Percentiles rank a stretch among this genome's conserved stretches.
Conservation (phyloP, 2,329 filamentous ascomycete genomes). For the Aspergillus brunneoviolaceus region DNA sequence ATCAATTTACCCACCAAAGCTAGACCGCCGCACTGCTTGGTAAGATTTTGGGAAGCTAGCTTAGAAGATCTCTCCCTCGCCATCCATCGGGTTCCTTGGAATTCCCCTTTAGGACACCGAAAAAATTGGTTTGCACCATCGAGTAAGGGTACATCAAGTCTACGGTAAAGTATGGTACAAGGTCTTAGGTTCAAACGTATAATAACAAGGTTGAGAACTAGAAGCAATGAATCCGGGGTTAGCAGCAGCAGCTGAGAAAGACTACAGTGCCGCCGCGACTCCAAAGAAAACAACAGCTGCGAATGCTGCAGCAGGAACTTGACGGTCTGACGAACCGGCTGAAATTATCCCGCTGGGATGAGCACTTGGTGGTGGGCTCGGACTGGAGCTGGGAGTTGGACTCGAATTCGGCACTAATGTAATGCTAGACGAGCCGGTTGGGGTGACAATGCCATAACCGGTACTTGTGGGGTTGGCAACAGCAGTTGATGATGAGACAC, state of each 20-base stretch:
- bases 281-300: slow-evolving; percentile 44
- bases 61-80: neutral
- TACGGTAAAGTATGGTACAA: neutral
- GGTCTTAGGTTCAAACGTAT: neutral
- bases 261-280: slow-evolving; percentile 39
- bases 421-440: slow-evolving; percentile 23
- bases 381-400: slow-evolving; percentile 13
- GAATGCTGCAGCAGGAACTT: slow-evolving; percentile 38
- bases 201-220: neutral
- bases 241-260: neutral
- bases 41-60: neutral
- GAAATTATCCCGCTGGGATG: slow-evolving; percentile 22
- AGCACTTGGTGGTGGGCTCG: slow-evolving; percentile 13
- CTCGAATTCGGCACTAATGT: slow-evolving; percentile 19
- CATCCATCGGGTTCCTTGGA: neutral
- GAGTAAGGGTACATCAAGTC: neutral
- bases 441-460: slow-evolving; percentile 21
- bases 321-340: slow-evolving; percentile 32
- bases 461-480: neutral
- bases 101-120: neutral
- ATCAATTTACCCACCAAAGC: too few species aligned
- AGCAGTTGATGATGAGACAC: slow-evolving; percentile 22
- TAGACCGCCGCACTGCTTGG: neutral
- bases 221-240: neutral
- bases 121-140: neutral